phyloP scores from a whole-genome alignment of 2,329 filamentous ascomycete species.

The Apiospora sp. region DNA sequence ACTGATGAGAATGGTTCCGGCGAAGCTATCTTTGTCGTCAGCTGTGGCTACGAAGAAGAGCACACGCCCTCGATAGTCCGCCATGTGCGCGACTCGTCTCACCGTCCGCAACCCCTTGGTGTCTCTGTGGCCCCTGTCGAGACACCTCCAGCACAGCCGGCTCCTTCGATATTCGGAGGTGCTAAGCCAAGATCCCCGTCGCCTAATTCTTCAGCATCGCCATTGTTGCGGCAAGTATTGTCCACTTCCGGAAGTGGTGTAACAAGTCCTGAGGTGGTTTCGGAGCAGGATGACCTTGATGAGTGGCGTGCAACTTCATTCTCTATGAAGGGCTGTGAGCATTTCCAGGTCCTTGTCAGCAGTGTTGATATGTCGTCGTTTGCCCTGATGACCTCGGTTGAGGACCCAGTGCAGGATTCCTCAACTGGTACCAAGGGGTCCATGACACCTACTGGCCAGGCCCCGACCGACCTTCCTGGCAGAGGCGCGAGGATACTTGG shows the following conservation, averaged over 20 bases:
- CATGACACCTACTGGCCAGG: constrained; percentile 54
- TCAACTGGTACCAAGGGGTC: constrained; percentile 52
- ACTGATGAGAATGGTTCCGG: constrained; percentile 80
- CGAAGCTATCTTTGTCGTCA: constrained; percentile 78
- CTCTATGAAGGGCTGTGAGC: constrained; percentile 65
- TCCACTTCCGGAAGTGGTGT: constrained; percentile 29
- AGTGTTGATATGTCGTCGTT: constrained; percentile 79
- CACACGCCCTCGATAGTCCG: constrained; percentile 53
- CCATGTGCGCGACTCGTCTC: not conserved
- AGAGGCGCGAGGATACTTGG: constrained; percentile 83
- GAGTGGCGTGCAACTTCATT: constrained; percentile 74
- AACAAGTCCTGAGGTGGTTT: constrained; percentile 37
- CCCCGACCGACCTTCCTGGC: constrained; percentile 75
- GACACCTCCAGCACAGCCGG: not conserved
- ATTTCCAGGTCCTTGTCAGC: constrained; percentile 71
- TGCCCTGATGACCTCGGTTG: constrained; percentile 73
- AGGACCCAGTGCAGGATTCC: constrained; percentile 78
- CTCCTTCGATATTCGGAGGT: constrained; percentile 44
- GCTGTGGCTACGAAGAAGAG: constrained; percentile 72
- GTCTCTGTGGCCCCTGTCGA: not conserved
- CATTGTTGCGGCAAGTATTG: constrained; percentile 32
- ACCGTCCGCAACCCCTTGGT: not conserved
- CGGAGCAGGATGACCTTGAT: constrained; percentile 48
- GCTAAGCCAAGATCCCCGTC: constrained; percentile 31
- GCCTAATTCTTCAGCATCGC: constrained; percentile 30